Evolutionary conservation across 495 filamentous ascomycete species (phyloP).

Genomic region (Poronia punctata): DNA sequence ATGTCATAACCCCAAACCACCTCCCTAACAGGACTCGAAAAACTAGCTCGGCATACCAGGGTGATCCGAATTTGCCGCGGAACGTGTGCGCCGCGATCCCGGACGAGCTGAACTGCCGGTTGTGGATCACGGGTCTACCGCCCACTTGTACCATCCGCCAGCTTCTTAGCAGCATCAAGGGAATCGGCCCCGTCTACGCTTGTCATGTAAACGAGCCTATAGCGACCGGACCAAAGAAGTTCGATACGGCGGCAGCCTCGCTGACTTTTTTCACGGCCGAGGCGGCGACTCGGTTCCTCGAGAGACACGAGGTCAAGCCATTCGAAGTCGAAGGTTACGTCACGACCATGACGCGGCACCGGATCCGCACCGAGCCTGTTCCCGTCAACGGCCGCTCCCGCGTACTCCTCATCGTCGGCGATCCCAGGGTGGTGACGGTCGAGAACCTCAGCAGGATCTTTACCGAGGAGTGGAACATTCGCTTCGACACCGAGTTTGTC

Average conservation of each 20-base stretch:
- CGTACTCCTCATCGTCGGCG: slow-evolving; percentile 11
- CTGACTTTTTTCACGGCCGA: slow-evolving; percentile 28
- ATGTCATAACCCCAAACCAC: too few relatives aligned
- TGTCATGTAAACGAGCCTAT: slow-evolving; percentile 21
- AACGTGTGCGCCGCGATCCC: slow-evolving; percentile 17
- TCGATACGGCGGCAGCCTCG: slow-evolving; percentile 22
- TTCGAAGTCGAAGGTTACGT: slow-evolving; percentile 4
- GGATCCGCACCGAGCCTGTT: background rate
- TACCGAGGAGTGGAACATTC: background rate
- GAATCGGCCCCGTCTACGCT: slow-evolving; percentile 25
- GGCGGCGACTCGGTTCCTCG: slow-evolving; percentile 16
- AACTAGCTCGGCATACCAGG: background rate
- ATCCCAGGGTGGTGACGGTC: slow-evolving; percentile 8
- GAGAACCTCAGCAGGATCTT: slow-evolving; percentile 2
- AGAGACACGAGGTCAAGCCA: background rate
- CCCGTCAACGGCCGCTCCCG: slow-evolving; percentile 5
- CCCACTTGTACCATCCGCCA: slow-evolving; percentile 8
- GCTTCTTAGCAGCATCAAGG: slow-evolving; percentile 21
- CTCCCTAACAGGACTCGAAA: too few relatives aligned
- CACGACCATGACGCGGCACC: slow-evolving; percentile 4
- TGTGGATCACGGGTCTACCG: slow-evolving; percentile 30
- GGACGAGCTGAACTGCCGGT: slow-evolving; percentile 21
- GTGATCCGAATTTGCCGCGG: background rate
- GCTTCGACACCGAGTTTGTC: slow-evolving; percentile 2
- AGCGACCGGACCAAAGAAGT: background rate